Evolutionary conservation across 2,329 filamentous ascomycete species (phyloP).

Genomic region (Hypoxylon sp.): DNA sequence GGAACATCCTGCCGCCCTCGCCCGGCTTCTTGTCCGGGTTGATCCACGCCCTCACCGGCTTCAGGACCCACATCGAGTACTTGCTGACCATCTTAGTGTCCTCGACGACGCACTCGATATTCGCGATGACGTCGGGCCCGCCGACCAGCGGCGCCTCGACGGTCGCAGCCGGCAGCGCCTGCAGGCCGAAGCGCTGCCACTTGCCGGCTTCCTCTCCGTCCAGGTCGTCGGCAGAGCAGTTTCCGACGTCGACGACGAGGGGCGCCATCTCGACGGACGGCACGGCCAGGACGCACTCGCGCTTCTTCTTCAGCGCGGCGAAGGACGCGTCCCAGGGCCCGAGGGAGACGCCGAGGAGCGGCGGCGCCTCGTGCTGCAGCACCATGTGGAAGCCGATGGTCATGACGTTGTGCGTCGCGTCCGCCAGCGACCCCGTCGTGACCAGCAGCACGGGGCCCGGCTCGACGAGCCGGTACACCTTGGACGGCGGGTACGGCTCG

Average conservation of each 20-base stretch:
- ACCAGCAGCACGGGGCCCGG: slow-evolving; percentile 48
- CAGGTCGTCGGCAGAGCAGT: slow-evolving; percentile 44
- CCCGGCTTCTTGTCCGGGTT: slow-evolving; percentile 40
- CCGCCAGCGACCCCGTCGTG: slow-evolving; percentile 44
- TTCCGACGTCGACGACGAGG: slow-evolving; percentile 46
- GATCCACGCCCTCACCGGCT: slow-evolving; percentile 46
- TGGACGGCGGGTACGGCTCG: slow-evolving; percentile 39
- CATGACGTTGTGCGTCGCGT: slow-evolving; percentile 48
- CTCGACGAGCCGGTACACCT: slow-evolving; percentile 47
- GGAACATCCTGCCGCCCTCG: slow-evolving; percentile 46
- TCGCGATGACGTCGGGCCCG: slow-evolving; percentile 43
- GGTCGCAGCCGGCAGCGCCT: slow-evolving; percentile 40
- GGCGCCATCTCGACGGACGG: slow-evolving; percentile 44
- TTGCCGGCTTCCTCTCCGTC: slow-evolving; percentile 32
- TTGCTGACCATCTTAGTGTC: slow-evolving; percentile 46
- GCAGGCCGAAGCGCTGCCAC: slow-evolving; percentile 44
- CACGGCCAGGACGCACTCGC: slow-evolving; percentile 47
- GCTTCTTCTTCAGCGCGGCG: slow-evolving; percentile 39
- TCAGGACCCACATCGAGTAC: slow-evolving; percentile 48
- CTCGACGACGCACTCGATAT: slow-evolving; percentile 49
- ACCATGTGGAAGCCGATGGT: slow-evolving; percentile 51
- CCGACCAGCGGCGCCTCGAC: slow-evolving; percentile 47
- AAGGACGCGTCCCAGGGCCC: slow-evolving; percentile 49
- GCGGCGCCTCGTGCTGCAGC: slow-evolving; percentile 47
- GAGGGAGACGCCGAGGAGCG: slow-evolving; percentile 45